Evolutionary conservation across 768 basidiomycete species (phyloP).

Genomic region (Paxillus rubicundulus): DNA sequence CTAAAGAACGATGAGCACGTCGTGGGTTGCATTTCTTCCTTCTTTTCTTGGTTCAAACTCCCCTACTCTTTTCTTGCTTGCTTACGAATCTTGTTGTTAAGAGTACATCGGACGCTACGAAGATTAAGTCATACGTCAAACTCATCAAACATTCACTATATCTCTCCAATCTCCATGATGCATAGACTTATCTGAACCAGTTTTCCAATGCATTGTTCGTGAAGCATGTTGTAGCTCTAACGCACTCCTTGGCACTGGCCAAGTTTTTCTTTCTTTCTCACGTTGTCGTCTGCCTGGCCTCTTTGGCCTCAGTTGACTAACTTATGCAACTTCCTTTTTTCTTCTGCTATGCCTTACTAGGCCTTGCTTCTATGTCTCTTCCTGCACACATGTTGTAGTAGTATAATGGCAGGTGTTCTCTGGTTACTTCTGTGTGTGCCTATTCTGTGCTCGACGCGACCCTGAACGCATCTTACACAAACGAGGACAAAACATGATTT

Average conservation of each 20-base stretch:
- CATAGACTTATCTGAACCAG: slow-evolving; percentile 22
- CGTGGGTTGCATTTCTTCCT: neutral
- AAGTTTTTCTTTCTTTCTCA: neutral
- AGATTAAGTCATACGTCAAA: slow-evolving; percentile 8
- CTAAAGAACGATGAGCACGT: slow-evolving; percentile 20
- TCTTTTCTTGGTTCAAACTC: neutral
- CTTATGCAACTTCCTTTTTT: slow-evolving; percentile 20
- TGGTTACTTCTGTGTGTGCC: neutral
- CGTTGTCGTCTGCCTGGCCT: neutral
- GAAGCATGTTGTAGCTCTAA: slow-evolving; percentile 30
- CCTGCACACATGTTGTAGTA: slow-evolving; percentile 25
- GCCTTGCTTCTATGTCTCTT: neutral
- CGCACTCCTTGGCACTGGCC: slow-evolving; percentile 14
- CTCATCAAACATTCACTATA: slow-evolving; percentile 8
- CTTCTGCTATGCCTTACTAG: neutral
- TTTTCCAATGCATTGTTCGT: slow-evolving; percentile 13
- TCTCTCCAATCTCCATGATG: neutral
- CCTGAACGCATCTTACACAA: too few relatives aligned
- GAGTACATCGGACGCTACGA: neutral
- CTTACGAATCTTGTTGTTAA: slow-evolving; percentile 3
- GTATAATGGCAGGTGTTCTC: slow-evolving; percentile 24
- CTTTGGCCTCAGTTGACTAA: slow-evolving; percentile 10
- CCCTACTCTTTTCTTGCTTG: neutral
- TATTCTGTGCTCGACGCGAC: neutral
- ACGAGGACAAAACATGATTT: neutral